Conservation (phyloP, 192 early-diverging fungal species). For the Coemansia sp. region DNA sequence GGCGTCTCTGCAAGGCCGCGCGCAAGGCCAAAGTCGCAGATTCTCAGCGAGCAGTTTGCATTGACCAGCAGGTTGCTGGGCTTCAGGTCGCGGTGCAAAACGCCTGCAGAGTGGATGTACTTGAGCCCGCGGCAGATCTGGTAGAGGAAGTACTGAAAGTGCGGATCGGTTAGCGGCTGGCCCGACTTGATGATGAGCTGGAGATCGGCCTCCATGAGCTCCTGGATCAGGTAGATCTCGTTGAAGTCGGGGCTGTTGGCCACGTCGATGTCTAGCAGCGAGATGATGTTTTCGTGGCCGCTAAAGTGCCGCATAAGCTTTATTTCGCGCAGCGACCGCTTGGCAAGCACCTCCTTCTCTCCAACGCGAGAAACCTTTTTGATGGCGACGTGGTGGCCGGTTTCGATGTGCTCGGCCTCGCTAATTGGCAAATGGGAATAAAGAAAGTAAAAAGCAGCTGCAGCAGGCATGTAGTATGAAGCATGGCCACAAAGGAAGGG, state of each 20-base stretch:
- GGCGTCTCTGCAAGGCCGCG: constrained; percentile 82
- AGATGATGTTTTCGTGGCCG: constrained; percentile 94
- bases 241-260: constrained; percentile 80
- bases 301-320: constrained; percentile 90
- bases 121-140: constrained; percentile 96
- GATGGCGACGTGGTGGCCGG: constrained; percentile 84
- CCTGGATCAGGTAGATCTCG: constrained; percentile 96
- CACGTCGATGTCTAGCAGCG: constrained; percentile 87
- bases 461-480: not conserved
- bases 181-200: constrained; percentile 92
- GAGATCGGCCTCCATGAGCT: constrained; percentile 99
- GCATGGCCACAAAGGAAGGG: not conserved
- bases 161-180: constrained; percentile 91
- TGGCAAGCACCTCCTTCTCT: constrained; percentile 81
- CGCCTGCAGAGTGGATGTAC: constrained; percentile 97
- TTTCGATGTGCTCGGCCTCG: constrained; percentile 80
- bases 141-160: constrained; percentile 99
- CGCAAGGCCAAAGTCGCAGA: constrained; percentile 99
- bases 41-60: constrained; percentile 89
- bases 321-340: constrained; percentile 86
- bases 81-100: constrained; percentile 97
- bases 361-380: constrained; percentile 85
- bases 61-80: constrained; percentile 88
- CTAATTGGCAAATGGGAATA: constrained; percentile 34
- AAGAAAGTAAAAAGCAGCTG: not conserved